Percentiles rank a stretch among this genome's conserved stretches.
These are phyloP conservation scores for Alternaria arbusti DNA, from an alignment of 2,329 filamentous ascomycete genomes.

Conservation along the genomic window DNA sequence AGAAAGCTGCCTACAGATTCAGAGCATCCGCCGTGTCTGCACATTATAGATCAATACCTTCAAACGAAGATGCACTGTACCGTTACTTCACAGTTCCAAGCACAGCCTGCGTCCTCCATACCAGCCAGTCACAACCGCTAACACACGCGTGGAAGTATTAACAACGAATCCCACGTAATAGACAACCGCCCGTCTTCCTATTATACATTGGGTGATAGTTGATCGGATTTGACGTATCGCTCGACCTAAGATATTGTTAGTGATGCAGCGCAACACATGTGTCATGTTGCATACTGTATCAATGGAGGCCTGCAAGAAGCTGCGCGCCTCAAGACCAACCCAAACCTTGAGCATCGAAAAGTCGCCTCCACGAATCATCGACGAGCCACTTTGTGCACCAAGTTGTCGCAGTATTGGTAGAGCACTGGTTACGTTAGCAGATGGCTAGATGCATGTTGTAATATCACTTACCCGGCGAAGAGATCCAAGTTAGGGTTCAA, in stretches of 20 bases:
- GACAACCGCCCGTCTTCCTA: background rate
- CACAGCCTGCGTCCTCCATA: background rate
- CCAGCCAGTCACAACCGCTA: background rate
- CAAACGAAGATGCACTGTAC: background rate
- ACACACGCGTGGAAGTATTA: background rate
- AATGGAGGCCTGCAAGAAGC: slow-evolving; percentile 87
- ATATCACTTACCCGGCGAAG: slow-evolving; percentile 67
- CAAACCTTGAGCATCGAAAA: slow-evolving; percentile 83
- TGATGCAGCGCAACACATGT: background rate
- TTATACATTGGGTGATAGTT: slow-evolving; percentile 84
- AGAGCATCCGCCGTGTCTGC: background rate
- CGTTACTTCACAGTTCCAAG: background rate
- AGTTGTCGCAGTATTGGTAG: slow-evolving; percentile 89
- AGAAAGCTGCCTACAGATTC: background rate
- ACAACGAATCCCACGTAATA: background rate
- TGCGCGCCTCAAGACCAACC: slow-evolving; percentile 86
- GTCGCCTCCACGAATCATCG: slow-evolving; percentile 56
- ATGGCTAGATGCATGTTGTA: background rate
- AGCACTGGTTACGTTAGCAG: slow-evolving; percentile 61
- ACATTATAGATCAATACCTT: background rate
- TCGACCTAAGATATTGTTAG: slow-evolving; percentile 66
- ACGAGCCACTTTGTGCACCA: slow-evolving; percentile 75
- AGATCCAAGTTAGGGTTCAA: slow-evolving; percentile 88
- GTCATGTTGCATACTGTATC: slow-evolving; percentile 72
- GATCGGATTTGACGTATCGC: slow-evolving; percentile 87